Conservation (phyloP, 1,284 basidiomycete species). For the Singerocomus rubriflavus region DNA sequence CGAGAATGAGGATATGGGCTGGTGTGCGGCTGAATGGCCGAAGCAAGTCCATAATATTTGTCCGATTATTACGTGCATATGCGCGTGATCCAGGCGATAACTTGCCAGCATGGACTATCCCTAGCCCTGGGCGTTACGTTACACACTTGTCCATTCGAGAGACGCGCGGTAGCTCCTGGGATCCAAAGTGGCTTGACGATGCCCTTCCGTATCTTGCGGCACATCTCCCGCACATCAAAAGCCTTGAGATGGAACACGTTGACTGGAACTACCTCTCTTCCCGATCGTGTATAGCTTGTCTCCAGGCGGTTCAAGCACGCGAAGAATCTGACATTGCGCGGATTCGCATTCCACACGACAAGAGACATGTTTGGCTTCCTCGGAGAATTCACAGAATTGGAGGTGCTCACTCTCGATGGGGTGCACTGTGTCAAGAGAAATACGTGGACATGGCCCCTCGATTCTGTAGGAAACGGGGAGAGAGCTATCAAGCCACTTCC, state of each 20-base stretch:
- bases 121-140: constrained; percentile 26
- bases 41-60: constrained; percentile 20
- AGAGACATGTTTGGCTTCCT: constrained; percentile 30
- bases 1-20: constrained; percentile 32
- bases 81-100: not conserved
- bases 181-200: constrained; percentile 34
- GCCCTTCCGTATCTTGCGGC: constrained; percentile 24
- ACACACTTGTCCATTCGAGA: constrained; percentile 27
- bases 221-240: constrained; percentile 20
- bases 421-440: constrained; percentile 26
- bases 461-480: constrained; percentile 5
- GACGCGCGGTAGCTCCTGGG: constrained; percentile 33
- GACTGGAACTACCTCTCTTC: constrained; percentile 35
- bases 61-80: constrained; percentile 21
- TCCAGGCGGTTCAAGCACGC: constrained; percentile 23
- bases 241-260: constrained; percentile 29
- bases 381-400: constrained; percentile 27
- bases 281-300: constrained; percentile 26
- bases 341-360: constrained; percentile 28
- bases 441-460: constrained; percentile 9
- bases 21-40: constrained; percentile 19
- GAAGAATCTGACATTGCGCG: constrained; percentile 23
- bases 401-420: constrained; percentile 30
- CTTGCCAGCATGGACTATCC: constrained; percentile 14
- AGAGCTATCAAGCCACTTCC: constrained; percentile 18